phyloP scores from a whole-genome alignment of 148 eudicot species.

The Spergularia marina region DNA sequence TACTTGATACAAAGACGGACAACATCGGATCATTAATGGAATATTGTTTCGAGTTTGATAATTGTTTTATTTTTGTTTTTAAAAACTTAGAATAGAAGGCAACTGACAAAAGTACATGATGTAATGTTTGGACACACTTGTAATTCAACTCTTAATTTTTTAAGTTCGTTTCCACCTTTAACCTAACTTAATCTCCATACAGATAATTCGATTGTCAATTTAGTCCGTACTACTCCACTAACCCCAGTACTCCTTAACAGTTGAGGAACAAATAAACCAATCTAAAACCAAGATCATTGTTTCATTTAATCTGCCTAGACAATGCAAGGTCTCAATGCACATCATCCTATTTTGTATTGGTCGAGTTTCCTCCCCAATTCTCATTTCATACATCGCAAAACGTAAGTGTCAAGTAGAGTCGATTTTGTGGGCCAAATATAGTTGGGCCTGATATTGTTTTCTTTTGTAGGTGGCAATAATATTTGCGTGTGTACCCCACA shows the following conservation, averaged over 20 bases:
- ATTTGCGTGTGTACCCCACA: conserved; percentile 23
- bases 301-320: neutral
- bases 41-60: neutral
- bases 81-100: too few species aligned
- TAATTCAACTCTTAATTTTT: too few species aligned
- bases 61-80: neutral
- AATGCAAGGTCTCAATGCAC: neutral
- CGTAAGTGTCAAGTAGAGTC: neutral
- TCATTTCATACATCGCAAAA: neutral
- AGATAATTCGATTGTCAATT: neutral
- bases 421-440: conserved; percentile 15
- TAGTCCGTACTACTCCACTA: neutral
- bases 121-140: too few species aligned
- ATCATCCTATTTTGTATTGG: neutral
- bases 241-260: neutral
- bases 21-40: too few species aligned
- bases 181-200: neutral
- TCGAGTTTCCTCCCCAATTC: conserved; percentile 17
- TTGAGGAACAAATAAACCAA: neutral
- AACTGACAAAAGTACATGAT: too few species aligned
- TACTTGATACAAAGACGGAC: too few species aligned
- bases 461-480: conserved; percentile 4
- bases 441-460: conserved; percentile 4
- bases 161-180: too few species aligned
- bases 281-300: neutral